Conservation (phyloP, 768 basidiomycete genomes). For the Boletus patriciae region DNA sequence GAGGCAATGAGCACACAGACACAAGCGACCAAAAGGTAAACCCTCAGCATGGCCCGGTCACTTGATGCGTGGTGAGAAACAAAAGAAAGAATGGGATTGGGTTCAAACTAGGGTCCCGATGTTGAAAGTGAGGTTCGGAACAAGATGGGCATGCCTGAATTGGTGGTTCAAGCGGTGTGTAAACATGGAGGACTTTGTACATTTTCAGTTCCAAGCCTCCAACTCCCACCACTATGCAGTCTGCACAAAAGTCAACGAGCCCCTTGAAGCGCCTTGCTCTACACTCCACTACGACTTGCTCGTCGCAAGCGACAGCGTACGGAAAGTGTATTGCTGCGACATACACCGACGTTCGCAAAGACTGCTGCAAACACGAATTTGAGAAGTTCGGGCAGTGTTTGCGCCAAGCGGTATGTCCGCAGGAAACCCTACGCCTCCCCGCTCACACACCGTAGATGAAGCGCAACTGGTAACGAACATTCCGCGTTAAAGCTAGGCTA, state of each 20-base stretch:
- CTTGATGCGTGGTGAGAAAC: neutral
- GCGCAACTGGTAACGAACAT: constrained; percentile 48
- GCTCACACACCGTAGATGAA: constrained; percentile 44
- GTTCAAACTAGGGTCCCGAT: neutral
- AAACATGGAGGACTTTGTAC: neutral
- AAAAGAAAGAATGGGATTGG: neutral
- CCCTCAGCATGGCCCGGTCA: constrained; percentile 49
- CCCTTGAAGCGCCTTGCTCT: constrained; percentile 67
- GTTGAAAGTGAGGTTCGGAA: constrained; percentile 2
- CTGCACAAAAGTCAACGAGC: constrained; percentile 32
- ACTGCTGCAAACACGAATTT: constrained; percentile 85
- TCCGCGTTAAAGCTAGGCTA: neutral
- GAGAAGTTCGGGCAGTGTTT: constrained; percentile 81
- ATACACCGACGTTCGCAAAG: constrained; percentile 82
- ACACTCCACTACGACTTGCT: constrained; percentile 71
- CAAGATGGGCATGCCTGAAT: constrained; percentile 1
- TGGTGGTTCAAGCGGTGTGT: no score
- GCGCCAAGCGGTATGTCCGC: constrained; percentile 64
- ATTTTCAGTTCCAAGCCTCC: neutral
- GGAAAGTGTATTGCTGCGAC: constrained; percentile 84
- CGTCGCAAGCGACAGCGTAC: constrained; percentile 71
- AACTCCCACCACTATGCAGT: constrained; percentile 13
- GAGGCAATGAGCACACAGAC: constrained; percentile 54
- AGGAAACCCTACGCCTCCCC: neutral
- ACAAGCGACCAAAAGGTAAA: constrained; percentile 62